Evolutionary conservation across 306 rosid genomes (phyloP), one percentile per base, ranked within the genome.

Genomic region (Rosa rugosa): DNA sequence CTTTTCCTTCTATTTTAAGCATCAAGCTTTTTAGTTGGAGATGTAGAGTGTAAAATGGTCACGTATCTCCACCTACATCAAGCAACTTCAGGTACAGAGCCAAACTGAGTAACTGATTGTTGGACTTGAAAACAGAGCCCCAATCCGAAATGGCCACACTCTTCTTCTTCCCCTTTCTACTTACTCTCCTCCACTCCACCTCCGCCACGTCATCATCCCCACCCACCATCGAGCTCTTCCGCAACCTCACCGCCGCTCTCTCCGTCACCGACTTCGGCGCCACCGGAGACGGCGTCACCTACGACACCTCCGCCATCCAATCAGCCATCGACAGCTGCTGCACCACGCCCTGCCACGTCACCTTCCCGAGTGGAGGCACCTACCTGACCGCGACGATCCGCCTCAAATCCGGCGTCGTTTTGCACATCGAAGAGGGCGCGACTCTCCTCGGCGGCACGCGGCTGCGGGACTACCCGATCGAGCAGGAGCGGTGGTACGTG

Each of bases 231-330:
- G 23, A 41, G 20, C 67, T 67, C 57, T 41, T 51, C 45, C 31
- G 9, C 54, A 36, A 38, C 46, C 77, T 57, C 41, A 12, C 84
- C 85, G 75, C 77, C 53, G 72, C 82, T 0, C 25, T 89, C 47
- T 88, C 90, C 77, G 97, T 94, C 80, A 4, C 83, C 80, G 91
- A 91, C 46, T 92, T 82, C 84, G 97, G 97, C 49, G 98, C 99
- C 80, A 27, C 69, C 77, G 99, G 93, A 75, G 89, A 95, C 40
- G 97, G 97, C 73, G 2, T 71, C 83, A 80, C 68, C 77, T 92
- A 95, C 86, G 98, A 95, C 88, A 91, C 98, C 12, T 17, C 7
- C 6, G 87, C 98, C 41, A 95, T 95, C 81, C 98, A 95, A 44
- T 87, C 96, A 7, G 91, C 99, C 72, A 91, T 95, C 76, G 71